These are phyloP conservation scores for Psophocarpus tetragonolobus DNA, from an alignment of 306 rosid genomes.

Conservation along the genomic window DNA sequence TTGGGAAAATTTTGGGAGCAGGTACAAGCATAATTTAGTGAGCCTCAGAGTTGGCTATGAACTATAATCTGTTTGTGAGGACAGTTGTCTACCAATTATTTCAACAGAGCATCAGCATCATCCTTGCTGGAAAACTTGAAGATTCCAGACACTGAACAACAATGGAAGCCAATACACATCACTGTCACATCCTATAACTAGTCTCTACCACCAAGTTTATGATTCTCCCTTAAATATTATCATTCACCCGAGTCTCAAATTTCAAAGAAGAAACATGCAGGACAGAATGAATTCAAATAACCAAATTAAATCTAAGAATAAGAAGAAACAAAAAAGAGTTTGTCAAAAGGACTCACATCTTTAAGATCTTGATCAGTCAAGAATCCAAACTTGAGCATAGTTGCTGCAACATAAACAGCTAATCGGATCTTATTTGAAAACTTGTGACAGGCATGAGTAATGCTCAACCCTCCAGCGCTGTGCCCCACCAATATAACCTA, in stretches of 20 bases:
- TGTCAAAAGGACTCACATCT: constrained; percentile 48
- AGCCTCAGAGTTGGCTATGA: constrained; percentile 15
- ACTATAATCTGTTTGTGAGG: constrained; percentile 27
- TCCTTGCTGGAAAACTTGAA: constrained; percentile 46
- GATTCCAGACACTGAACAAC: neutral
- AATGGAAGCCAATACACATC: constrained; percentile 29
- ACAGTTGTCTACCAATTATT: constrained; percentile 56
- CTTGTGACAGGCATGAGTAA: constrained; percentile 72
- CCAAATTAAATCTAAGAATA: neutral
- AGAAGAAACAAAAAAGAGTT: neutral
- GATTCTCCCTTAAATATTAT: neutral
- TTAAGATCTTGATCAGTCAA: constrained; percentile 64
- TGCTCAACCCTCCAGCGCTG: constrained; percentile 90
- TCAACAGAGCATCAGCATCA: constrained; percentile 25
- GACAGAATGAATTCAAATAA: constrained; percentile 6
- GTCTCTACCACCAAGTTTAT: constrained; percentile 1
- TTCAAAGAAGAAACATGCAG: neutral
- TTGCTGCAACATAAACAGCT: constrained; percentile 84
- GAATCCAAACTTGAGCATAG: constrained; percentile 76
- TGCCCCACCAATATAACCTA: constrained; percentile 91
- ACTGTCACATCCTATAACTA: neutral
- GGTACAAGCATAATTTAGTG: constrained; percentile 26
- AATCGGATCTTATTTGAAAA: constrained; percentile 67
- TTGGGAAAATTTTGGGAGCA: constrained; percentile 22
- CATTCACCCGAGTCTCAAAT: neutral